These are phyloP conservation scores for Trypanosomatidae sp. DNA, from an alignment of 208 protist species.

Conservation along the genomic window DNA sequence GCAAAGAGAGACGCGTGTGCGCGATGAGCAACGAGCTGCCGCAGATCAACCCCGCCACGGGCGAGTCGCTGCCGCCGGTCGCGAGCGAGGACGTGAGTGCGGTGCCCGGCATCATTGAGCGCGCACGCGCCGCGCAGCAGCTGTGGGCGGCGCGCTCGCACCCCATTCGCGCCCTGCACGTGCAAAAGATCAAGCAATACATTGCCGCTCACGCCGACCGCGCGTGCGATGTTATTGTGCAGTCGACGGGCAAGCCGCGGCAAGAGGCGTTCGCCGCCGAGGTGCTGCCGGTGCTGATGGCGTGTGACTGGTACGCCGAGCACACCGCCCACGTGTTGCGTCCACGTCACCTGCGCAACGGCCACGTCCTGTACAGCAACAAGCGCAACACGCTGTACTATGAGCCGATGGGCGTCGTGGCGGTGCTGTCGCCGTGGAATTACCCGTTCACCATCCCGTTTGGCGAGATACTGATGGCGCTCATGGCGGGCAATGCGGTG, in stretches of 20 bases:
- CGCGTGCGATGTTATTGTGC: constrained; percentile 24
- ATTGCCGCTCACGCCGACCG: constrained; percentile 44
- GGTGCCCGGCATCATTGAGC: constrained; percentile 15
- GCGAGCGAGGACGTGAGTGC: constrained; percentile 10
- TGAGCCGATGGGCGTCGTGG: constrained; percentile 70
- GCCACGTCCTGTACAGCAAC: constrained; percentile 57
- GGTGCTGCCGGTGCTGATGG: constrained; percentile 41
- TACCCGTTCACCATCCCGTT: constrained; percentile 81
- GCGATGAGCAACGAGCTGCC: constrained; percentile 6
- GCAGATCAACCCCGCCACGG: constrained; percentile 56
- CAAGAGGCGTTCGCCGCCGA: constrained; percentile 70
- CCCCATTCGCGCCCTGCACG: constrained; percentile 24
- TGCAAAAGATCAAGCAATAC: constrained; percentile 41
- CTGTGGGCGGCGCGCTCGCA: constrained; percentile 37
- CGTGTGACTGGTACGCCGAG: constrained; percentile 65
- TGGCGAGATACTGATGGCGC: constrained; percentile 60
- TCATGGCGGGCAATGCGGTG: constrained; percentile 76
- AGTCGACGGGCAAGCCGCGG: constrained; percentile 46
- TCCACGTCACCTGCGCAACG: constrained; percentile 19
- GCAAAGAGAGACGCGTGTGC: no score
- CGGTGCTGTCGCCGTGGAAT: constrained; percentile 84
- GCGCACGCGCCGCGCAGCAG: constrained; percentile 36
- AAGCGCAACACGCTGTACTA: constrained; percentile 65
- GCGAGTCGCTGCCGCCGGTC: constrained; percentile 13
- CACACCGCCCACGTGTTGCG: constrained; percentile 35